Base-by-base conservation (phyloP, 2,329 filamentous ascomycete genomes). In the Ascochyta lentis region DNA sequence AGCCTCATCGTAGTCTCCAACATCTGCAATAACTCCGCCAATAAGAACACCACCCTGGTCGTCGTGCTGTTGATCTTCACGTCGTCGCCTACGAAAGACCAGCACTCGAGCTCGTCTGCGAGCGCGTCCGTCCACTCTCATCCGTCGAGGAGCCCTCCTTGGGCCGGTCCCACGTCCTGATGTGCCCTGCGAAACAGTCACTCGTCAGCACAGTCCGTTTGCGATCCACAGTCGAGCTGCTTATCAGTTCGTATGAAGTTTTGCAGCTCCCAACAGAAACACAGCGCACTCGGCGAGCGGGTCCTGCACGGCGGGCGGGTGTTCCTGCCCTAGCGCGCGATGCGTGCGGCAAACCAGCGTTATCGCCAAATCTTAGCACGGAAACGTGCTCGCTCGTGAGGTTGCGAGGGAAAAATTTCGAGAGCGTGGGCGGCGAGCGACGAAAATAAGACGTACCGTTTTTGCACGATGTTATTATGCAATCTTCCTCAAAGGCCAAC, bases 401-500 rank as follows among this genome's bases (percentile, higher is more conserved):
- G 53, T 43, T 56, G 53, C 42, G 42, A 47, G 47, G 33, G 19
- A 8, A 49, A 52, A 56, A 52, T 46, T 50, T 50, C 35, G 15
- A 49, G 33, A 40, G 19, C 23, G 38, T 53, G 48, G 40, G 41
- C 40, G 45, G 38, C 29, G 23, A n/a, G 29, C 37, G 49, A 52
- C 49, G 43, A 56, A 49, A 52, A 26, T 15, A 3, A 45, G 38
- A 81, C 88, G 76, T 80, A 96, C 94, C 94, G 78, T 88, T 90
- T 72, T 92, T 90, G 78, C 92, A 97, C 64, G 91, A 92, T 33
- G 92, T 97, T 70, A 98, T 88, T 64, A 99, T 96, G 60, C 89
- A 89, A 67, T 96, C 89, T 73, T 97, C 89, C 50, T 94, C 93
- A 68, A 99, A 99, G n/a, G 88, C 90, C 35, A 99, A 78, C 89